Base-by-base conservation (phyloP, 1,284 basidiomycete genomes). In the Leccinum huronense region DNA sequence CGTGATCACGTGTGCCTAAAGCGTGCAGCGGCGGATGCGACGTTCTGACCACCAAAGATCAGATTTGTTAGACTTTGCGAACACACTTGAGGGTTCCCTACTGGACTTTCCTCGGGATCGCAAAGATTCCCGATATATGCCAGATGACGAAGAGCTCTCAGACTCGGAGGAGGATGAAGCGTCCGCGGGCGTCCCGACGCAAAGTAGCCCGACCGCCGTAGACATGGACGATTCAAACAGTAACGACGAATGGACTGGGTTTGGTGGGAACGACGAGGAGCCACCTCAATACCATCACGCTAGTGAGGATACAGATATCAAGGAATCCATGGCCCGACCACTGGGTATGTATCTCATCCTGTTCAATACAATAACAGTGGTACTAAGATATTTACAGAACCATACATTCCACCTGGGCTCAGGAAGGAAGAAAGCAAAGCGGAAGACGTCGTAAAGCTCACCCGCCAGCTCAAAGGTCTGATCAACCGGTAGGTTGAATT, bases 401-500 rank as follows among this genome's bases (percentile, higher is more conserved):
- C 81, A 59, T 89, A 93, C 74, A 71, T 91, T 57, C 86, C 90
- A 14, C 88, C 91, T 40, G 82, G 88, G 71, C 76, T 90, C 13
- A 81, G 90, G 63, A 80, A 83, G 57, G 70, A 78, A 38, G 65
- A 68, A 34, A 69, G 75, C 51, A 78, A 71, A 62, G 75, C 73
- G 64, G 87, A 89, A 68, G 81, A 80, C 42, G 77, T 84, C 54
- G 65, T 81, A 9, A 94, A 93, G 75, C 81, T 98, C 27, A 86
- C 82, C 7, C 85, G 90, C 60, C 92, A 92, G 70, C 78, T 94
- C 13, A 95, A 97, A 76, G 95, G 96, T 74, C 79, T 94, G 9
- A 82, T 98, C 58, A 98, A 98, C 76, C 85, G 93, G 89, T 93
- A 72, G 64, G 80, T 38, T 65, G 48, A 65, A 19, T 60, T 16